Percentiles rank a stretch among this genome's conserved stretches.
Evolutionary conservation across 768 basidiomycete genomes (phyloP).

Genomic region (Nidularia pulvinata): DNA sequence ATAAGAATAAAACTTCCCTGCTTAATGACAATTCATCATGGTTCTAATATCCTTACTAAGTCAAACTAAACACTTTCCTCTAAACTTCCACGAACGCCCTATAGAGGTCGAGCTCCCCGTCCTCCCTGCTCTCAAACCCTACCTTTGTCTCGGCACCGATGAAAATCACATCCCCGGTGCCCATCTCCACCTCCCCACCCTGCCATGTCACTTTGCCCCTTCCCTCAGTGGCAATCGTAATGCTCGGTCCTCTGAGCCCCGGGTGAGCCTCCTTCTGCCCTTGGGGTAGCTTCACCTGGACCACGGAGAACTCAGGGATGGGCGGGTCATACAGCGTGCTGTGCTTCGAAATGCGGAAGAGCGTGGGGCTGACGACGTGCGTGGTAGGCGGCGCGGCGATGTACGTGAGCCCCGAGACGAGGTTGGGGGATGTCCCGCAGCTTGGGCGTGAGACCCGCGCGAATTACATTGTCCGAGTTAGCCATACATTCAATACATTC

Average conservation of each 20-base stretch:
- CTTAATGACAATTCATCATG: too few species aligned
- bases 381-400: conserved; percentile 62
- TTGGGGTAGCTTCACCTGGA: conserved; percentile 50
- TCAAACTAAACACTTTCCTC: too few species aligned
- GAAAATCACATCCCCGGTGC: conserved; percentile 81
- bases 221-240: conserved; percentile 78
- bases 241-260: conserved; percentile 79
- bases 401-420: conserved; percentile 88
- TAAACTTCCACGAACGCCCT: conserved; percentile 64
- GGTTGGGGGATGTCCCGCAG: conserved; percentile 91
- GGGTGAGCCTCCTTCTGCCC: conserved; percentile 56
- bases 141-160: conserved; percentile 72
- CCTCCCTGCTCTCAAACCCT: conserved; percentile 35
- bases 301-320: conserved; percentile 90
- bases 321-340: conserved; percentile 83
- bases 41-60: too few species aligned
- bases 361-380: conserved; percentile 66
- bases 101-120: conserved; percentile 49
- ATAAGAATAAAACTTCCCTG: too few species aligned
- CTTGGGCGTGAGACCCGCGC: conserved; percentile 97
- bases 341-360: conserved; percentile 30
- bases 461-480: conserved; percentile 98
- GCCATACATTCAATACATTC: conserved; percentile 99
- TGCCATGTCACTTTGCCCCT: conserved; percentile 56
- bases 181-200: conserved; percentile 33